Evolutionary conservation across 768 basidiomycete species (phyloP).

Genomic region (Boletus insuetus): DNA sequence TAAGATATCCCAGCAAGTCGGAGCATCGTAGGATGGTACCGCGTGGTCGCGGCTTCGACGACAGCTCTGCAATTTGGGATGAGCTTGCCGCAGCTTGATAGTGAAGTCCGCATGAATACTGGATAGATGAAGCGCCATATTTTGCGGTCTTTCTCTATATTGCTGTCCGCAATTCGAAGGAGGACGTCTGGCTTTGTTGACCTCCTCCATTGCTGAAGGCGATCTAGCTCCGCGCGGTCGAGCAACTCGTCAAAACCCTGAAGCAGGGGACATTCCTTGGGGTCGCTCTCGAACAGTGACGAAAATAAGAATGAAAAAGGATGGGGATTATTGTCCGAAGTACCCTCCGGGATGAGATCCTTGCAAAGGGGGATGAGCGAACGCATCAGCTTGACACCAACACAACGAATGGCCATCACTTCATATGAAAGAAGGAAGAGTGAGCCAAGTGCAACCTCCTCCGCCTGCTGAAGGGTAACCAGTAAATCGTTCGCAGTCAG

Average conservation of each 20-base stretch:
- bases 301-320: conserved; percentile 41
- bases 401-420: conserved; percentile 45
- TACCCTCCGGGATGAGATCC: conserved; percentile 39
- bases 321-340: conserved; percentile 27
- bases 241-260: conserved; percentile 66
- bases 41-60: conserved; percentile 62
- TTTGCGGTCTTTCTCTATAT: conserved; percentile 59
- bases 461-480: conserved; percentile 43
- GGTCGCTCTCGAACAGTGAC: conserved; percentile 54
- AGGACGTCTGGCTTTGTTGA: conserved; percentile 53
- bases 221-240: conserved; percentile 55
- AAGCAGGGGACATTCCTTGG: conserved; percentile 45
- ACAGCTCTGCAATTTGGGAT: conserved; percentile 57
- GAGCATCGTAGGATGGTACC: conserved; percentile 70
- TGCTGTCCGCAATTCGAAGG: conserved; percentile 71
- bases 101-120: conserved; percentile 54
- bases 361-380: conserved; percentile 49
- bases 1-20: conserved; percentile 68
- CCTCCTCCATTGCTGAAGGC: conserved; percentile 67
- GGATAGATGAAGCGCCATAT: conserved; percentile 78
- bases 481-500: conserved; percentile 41
- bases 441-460: conserved; percentile 69
- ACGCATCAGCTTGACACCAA: conserved; percentile 65
- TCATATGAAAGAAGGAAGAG: conserved; percentile 73
- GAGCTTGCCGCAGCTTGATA: conserved; percentile 46